Conservation (phyloP, 495 filamentous ascomycete species). For the Neurospora sublineolata region DNA sequence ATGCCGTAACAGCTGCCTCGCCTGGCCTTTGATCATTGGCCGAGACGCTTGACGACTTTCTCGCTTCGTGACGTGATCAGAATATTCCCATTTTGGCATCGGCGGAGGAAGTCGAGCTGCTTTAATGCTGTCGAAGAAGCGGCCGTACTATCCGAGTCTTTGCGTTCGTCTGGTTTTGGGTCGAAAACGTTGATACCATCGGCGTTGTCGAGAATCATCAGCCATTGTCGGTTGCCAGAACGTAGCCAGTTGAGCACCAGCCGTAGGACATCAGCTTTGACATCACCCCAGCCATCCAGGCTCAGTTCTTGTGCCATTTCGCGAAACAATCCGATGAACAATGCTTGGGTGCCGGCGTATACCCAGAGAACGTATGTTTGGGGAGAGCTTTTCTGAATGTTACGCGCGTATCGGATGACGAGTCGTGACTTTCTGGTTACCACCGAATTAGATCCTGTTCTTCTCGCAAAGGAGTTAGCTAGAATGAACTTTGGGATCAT, state of each 20-base stretch:
- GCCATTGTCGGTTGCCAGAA: constrained; percentile 26
- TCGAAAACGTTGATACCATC: constrained; percentile 32
- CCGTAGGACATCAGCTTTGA: constrained; percentile 21
- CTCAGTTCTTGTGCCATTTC: constrained; percentile 26
- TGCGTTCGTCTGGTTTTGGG: background rate
- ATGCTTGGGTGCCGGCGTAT: constrained; percentile 22
- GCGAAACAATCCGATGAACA: constrained; percentile 31
- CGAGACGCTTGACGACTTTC: constrained; percentile 12
- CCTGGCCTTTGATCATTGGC: constrained; percentile 20
- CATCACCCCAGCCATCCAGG: constrained; percentile 19
- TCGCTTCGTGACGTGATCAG: constrained; percentile 29
- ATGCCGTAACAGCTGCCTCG: constrained; percentile 3
- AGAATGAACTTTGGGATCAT: too few species aligned
- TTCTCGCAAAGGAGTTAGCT: background rate
- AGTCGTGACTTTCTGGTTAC: constrained; percentile 39
- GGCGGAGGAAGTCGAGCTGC: constrained; percentile 22
- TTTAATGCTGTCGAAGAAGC: background rate
- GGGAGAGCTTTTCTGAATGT: constrained; percentile 19
- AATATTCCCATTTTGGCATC: constrained; percentile 22
- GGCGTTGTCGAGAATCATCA: constrained; percentile 41
- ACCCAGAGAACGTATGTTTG: constrained; percentile 36
- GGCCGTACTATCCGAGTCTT: background rate
- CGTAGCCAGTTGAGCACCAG: constrained; percentile 30
- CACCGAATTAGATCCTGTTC: background rate
- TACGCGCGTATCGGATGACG: constrained; percentile 39